Base-by-base conservation (phyloP, 2,329 filamentous ascomycete genomes). In the Epichloe sylvatica region DNA sequence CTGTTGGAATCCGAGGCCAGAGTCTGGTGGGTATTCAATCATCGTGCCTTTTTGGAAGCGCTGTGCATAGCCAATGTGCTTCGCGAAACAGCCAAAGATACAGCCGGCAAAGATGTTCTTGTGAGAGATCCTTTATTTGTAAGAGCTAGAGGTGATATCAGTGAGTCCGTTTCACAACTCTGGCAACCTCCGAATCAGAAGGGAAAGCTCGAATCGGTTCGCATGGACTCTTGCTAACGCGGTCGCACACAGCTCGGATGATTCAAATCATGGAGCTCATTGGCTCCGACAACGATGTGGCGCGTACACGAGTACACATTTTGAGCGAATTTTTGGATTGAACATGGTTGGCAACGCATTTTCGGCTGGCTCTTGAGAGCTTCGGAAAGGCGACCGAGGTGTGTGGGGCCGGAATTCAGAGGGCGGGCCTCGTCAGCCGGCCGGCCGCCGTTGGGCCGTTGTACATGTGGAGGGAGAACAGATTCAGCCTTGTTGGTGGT, bases 21-120 rank as follows among this genome's bases (percentile, higher is more conserved):
- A 13, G 84, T 89, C 1, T 90, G 85, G 85, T 91, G 85, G 85
- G 84, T 87, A 0, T 87, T 89, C 56, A 86, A 88, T 62, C 86
- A 90, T 61, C 72, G 86, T 1, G 85, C 85, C 0, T 90, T 90
- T 90, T 72, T 90, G 47, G 85, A 90, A 68, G 83, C 83, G 34
- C 63, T 82, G 60, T 86, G 78, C 65, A 85, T 84, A 45, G 77
- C 78, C 21, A 75, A 74, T 53, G 73, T 81, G 23, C 62, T 83
- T 51, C 68, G 72, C 39, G 76, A 81, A 60, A 69, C 71, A 19
- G 60, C 64, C 3, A 69, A 67, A 38, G 71, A 76, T 53, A 66
- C 68, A 9, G 66, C 66, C 0, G 72, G 70, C 2, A 64, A 64
- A 36, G 76, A 78, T 34, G 57, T 68, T 23, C 58, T 75, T 44